Base-by-base conservation (phyloP, 2,329 filamentous ascomycete genomes). In the Onygena corvina region DNA sequence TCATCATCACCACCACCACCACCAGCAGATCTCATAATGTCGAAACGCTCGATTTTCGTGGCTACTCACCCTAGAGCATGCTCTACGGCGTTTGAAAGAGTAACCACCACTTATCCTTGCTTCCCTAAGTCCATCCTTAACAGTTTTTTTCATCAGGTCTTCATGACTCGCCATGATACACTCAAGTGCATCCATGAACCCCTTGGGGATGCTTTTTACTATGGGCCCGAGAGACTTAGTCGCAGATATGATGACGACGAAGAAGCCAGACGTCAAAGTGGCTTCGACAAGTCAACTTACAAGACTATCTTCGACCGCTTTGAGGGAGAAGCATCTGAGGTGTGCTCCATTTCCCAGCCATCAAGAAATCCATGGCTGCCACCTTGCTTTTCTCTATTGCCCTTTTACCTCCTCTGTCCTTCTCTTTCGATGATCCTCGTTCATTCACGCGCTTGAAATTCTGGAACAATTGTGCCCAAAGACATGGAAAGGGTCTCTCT, bases 181-280 rank as follows among this genome's bases (percentile, higher is more conserved):
- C 76, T 96, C 52, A 75, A 83, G 60, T 94, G 86, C 64, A 75
- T 92, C 59, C 92, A 96, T 67, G 92, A 98, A 71, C 92, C 92
- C 3, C 96, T 96, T 68, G 90, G 90, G 48, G 92, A 96, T 69
- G 85, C 89, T 53, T 96, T 90, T 64, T 96, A 96, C 71, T 96
- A 84, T 63, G 90, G 92, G 47, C 89, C 90, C 4, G 92, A 98
- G 70, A 78, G 86, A 58, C 75, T 96, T 58, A 82, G 84, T 60
- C 71, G 77, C 47, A 80, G 92, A 59, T 98, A 86, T 63, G 81
- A 82, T 61, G 65, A 83, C 38, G 85, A 94, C 56, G 73, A 76
- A 59, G 63, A 68, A 53, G 63, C 63, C 27, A 66, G 69, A 44
- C 45, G 65, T 30, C 64, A 65, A 29, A 70, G 66, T 47, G 69